Evolutionary conservation across 768 basidiomycete species (phyloP).

Genomic region (Suillus hirtellus): DNA sequence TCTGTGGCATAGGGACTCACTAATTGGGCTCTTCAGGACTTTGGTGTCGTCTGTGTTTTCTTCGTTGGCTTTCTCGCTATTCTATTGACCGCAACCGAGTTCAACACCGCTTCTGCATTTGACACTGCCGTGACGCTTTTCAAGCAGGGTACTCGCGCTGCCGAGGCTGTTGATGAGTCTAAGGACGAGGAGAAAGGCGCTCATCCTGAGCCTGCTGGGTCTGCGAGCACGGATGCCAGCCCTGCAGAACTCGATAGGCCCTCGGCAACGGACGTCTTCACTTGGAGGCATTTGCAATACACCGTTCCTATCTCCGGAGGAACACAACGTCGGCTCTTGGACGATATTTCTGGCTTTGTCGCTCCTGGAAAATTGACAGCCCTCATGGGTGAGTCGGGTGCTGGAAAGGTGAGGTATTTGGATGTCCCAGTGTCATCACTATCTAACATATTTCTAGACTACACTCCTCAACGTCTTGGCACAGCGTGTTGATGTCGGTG

Average conservation of each 20-base stretch:
- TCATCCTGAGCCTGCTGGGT: neutral
- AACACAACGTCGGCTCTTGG: slow-evolving; percentile 53
- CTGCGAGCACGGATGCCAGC: neutral
- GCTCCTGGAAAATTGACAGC: slow-evolving; percentile 88
- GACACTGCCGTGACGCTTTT: slow-evolving; percentile 56
- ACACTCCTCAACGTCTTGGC: slow-evolving; percentile 77
- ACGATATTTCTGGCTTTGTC: slow-evolving; percentile 78
- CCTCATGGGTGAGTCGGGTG: slow-evolving; percentile 85
- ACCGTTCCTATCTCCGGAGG: slow-evolving; percentile 69
- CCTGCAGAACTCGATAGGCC: neutral
- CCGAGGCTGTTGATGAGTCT: slow-evolving; percentile 23
- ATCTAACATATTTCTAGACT: slow-evolving; percentile 48
- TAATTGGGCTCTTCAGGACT: slow-evolving; percentile 41
- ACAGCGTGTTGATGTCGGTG: slow-evolving; percentile 70
- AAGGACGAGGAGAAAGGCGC: slow-evolving; percentile 19
- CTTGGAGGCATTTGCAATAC: slow-evolving; percentile 82
- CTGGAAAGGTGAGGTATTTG: slow-evolving; percentile 43
- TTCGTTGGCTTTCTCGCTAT: slow-evolving; percentile 53
- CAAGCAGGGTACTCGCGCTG: slow-evolving; percentile 51
- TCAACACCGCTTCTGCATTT: slow-evolving; percentile 39
- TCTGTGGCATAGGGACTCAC: neutral
- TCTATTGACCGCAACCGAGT: slow-evolving; percentile 62
- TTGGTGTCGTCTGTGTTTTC: slow-evolving; percentile 71
- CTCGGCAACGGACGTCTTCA: slow-evolving; percentile 57
- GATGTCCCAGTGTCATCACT: slow-evolving; percentile 7